Evolutionary conservation across 129 eudicot genomes (phyloP), one percentile per base, ranked within the genome.

Genomic region (Smallanthus sonchifolius): DNA sequence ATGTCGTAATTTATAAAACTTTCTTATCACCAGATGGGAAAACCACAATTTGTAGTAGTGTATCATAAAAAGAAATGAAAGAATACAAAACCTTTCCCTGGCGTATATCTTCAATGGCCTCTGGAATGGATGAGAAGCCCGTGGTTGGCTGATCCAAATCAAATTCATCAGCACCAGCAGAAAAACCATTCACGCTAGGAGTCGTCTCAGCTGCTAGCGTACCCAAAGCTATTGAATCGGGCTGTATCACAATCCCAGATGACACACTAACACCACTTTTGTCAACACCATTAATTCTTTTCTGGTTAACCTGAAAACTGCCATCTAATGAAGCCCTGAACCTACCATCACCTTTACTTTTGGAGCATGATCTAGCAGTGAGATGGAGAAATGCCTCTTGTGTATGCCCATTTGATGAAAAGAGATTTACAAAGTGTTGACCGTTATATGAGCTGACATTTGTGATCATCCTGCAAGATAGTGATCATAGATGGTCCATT

Each of bases 51-150:
- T 56, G 40, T 60, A 14, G 49, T 4, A 40, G 38, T 2, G 6
- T 38, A 49, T 2, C 19, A 47, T 30, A 20, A 35, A 16, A 79
- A 34, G 45, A 71, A 56, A 32, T 24, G 55, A 56, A 38, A 34
- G 17, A 68, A 57, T 20, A 67, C 75, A 78, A 60, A 65, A 89
- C 97, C 92, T 88, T 91, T 70, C 97, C 97, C 55, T 84, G 83
- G 3, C 87, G 88, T 71, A 91, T 86, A 74, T 88, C 97, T 80
- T 88, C 90, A 51, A 88, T 84, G n/a, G 97, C 97, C 36, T 91
- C 92, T 3, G 92, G 81, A 32, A 91, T 84, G 14, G 97, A 88
- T 24, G 95, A 79, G 66, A 88, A 91, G 17, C 92, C 95, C 44
- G 78, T 47, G 7, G 92, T 74, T 37, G 97, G 90, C 44, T 56